Evolutionary conservation across 2,329 filamentous ascomycete species (phyloP), one percentile per base, ranked within the genome.

Genomic region (Pezicula neosporulosa): DNA sequence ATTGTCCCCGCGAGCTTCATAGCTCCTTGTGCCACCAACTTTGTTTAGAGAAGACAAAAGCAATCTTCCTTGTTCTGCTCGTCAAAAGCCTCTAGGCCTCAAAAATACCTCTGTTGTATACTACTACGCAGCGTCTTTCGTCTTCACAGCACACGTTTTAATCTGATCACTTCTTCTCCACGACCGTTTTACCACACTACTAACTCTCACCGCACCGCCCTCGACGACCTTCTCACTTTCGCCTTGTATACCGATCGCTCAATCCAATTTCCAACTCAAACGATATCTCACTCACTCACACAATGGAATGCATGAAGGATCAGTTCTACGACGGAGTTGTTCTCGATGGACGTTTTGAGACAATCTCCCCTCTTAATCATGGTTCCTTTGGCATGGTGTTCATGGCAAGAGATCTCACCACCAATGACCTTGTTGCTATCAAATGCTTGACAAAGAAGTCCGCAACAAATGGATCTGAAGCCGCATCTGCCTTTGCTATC

Each of bases 331-430:
- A 84, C 71, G 90, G 88, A 71, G 82, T 88, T 72, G 74, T 96
- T 67, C 85, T 96, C 67, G 85, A 89, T 68, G 91, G 90, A 70
- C 92, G 94, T 61, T 99, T 94, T 71, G 80, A 89, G 73, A 96
- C 92, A 51, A 80, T 97, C 66, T 89, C 92, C 61, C 92, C 94
- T 52, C 87, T 99, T 75, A 99, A 99, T 69, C 91, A 97, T 80
- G 94, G 94, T 63, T 97, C 94, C 50, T 99, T 97, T 67, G 94
- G 94, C 68, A 95, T 97, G 90, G 94, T 99, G 64, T 97, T 97
- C 73, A 86, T 91, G 73, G 94, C 93, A 54, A 87, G 81, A 68
- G 91, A 99, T 69, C 77, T 85, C 59, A 69, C 78, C 58, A 96
- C 89, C 54, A 82, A 85, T 61, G 78, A 94, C 53, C 81, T 83